A percentile compares a stretch with the other conserved stretches of the same genome.
Evolutionary conservation across 192 early-diverging fungal species (phyloP).

Genomic region (Powellomyces hirtus): DNA sequence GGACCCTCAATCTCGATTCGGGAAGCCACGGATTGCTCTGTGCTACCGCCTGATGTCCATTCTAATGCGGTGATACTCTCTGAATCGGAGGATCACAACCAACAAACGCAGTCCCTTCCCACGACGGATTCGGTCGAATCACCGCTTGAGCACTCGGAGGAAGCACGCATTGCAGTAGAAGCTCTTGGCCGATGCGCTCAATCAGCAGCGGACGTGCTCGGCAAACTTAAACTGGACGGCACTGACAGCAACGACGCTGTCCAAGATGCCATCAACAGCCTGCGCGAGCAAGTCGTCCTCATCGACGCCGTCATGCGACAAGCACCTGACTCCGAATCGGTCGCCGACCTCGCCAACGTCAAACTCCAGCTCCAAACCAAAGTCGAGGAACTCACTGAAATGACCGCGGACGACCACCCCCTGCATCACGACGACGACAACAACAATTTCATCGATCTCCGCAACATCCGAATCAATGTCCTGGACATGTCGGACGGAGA

Average conservation of each 20-base stretch:
- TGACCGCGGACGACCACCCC: conserved; percentile 1
- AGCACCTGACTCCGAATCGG: conserved; percentile 4
- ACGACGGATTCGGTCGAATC: neutral
- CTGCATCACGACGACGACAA: neutral
- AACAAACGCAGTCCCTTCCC: neutral
- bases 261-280: neutral
- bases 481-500: conserved; percentile 16
- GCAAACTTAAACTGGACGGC: neutral
- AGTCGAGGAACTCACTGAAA: conserved; percentile 30
- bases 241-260: neutral
- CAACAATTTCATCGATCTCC: neutral
- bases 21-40: neutral
- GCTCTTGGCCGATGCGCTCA: neutral
- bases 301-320: conserved; percentile 17
- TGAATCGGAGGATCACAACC: neutral
- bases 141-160: neutral
- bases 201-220: conserved; percentile 2
- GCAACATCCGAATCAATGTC: conserved; percentile 7
- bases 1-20: too few relatives aligned
- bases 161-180: neutral
- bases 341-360: conserved; percentile 22
- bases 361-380: conserved; percentile 36
- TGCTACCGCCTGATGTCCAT: neutral
- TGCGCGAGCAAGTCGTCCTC: conserved; percentile 10
- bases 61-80: too few relatives aligned